phyloP scores from a whole-genome alignment of 2,329 filamentous ascomycete genomes.

The Penicillium hordei region DNA sequence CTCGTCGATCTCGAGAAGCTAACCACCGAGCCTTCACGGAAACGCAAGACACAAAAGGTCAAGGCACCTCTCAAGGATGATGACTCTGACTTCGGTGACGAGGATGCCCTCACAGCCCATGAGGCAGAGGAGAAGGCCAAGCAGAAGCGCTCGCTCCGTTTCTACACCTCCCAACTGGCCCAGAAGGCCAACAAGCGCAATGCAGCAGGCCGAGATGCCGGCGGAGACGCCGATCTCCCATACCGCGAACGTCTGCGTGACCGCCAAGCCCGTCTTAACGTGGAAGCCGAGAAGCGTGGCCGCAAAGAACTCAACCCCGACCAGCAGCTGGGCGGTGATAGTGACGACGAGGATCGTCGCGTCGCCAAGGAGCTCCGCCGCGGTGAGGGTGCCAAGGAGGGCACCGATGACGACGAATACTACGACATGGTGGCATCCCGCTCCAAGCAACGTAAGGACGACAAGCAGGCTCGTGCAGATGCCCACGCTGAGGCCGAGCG shows the following conservation, averaged over 20 bases:
- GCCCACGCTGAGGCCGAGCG: constrained; percentile 56
- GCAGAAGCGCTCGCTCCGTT: constrained; percentile 88
- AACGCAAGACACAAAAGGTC: constrained; percentile 43
- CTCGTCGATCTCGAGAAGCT: constrained; percentile 71
- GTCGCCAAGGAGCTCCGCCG: constrained; percentile 52
- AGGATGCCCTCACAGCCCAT: constrained; percentile 72
- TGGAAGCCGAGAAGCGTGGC: constrained; percentile 83
- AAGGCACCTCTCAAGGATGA: constrained; percentile 39
- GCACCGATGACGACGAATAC: constrained; percentile 59
- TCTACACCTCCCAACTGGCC: constrained; percentile 96
- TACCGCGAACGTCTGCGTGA: constrained; percentile 86
- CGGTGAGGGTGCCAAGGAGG: constrained; percentile 33
- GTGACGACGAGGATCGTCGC: constrained; percentile 63
- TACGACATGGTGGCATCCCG: constrained; percentile 80
- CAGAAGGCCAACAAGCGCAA: constrained; percentile 85
- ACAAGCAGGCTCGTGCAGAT: constrained; percentile 68
- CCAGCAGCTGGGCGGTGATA: constrained; percentile 68
- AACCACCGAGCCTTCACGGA: constrained; percentile 48
- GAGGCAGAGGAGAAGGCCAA: constrained; percentile 83
- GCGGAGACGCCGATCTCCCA: constrained; percentile 62
- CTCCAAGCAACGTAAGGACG: constrained; percentile 60
- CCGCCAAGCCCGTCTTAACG: constrained; percentile 78
- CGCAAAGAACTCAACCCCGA: constrained; percentile 62
- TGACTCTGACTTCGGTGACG: constrained; percentile 91
- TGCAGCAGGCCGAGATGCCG: constrained; percentile 62